phyloP scores from a whole-genome alignment of 2,329 filamentous ascomycete genomes.

The Clonostachys byssicola region DNA sequence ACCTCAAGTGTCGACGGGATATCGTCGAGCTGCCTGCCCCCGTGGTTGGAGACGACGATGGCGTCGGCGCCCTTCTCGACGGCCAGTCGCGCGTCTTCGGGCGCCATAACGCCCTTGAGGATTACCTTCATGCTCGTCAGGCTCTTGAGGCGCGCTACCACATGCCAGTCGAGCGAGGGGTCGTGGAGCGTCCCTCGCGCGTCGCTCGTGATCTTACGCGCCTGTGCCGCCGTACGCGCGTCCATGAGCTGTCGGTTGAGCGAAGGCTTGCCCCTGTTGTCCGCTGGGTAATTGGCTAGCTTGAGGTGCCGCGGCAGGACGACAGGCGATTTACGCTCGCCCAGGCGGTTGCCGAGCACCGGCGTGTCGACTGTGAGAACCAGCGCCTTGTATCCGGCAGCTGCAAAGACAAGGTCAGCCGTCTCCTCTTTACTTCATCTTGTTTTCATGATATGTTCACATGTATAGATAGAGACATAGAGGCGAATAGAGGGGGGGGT shows the following conservation, averaged over 20 bases:
- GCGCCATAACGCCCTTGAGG: conserved; percentile 19
- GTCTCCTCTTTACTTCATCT: conserved; percentile 5
- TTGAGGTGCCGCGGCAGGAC: conserved; percentile 11
- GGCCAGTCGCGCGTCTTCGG: conserved; percentile 19
- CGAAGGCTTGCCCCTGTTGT: conserved; percentile 1
- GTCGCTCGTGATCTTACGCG: conserved; percentile 4
- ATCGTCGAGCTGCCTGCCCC: conserved; percentile 24
- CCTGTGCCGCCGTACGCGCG: conserved; percentile 9
- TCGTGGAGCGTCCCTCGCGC: conserved; percentile 7
- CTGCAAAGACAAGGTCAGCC: background rate
- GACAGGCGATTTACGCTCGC: conserved; percentile 16
- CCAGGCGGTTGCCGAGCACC: conserved; percentile 19
- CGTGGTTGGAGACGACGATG: conserved; percentile 40
- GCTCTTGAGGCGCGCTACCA: conserved; percentile 11
- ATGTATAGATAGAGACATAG: too few relatives aligned
- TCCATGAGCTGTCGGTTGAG: conserved; percentile 8
- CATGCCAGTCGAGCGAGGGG: conserved; percentile 11
- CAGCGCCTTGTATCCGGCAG: conserved; percentile 18
- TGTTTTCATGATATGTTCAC: too few relatives aligned
- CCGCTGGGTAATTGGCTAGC: conserved; percentile 9
- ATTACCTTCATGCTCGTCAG: conserved; percentile 15
- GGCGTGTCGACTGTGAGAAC: conserved; percentile 20
- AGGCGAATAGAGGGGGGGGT: too few relatives aligned
- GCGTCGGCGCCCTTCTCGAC: conserved; percentile 18
- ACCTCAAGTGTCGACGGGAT: conserved; percentile 21